Base-by-base conservation (phyloP, 768 basidiomycete genomes). In the Boletus sp. region DNA sequence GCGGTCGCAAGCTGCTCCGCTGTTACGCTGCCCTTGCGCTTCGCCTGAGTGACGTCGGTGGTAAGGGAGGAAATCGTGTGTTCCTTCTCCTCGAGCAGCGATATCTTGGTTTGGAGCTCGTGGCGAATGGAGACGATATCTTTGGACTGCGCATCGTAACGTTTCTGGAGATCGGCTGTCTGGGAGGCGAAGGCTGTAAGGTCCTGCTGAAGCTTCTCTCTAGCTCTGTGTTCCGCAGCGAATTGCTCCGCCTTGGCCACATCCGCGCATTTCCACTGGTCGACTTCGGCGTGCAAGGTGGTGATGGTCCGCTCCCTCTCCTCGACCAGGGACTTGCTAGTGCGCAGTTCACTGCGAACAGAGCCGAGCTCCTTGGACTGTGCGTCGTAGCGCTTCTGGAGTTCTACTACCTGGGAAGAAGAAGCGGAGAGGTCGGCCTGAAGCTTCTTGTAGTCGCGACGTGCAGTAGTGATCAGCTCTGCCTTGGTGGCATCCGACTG, bases 61-160 rank as follows among this genome's bases (percentile, higher is more conserved):
- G 37, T 35, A 17, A 53, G 42, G n/a, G 58, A 45, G 7, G 23
- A 33, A 17, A 58, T 45, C 3, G n/a, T 29, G 7, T 25, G 46
- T 17, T 47, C 50, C 25, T 51, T 47, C 46, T 51, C 41, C 40
- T 33, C 55, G 8, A 58, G 55, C 4, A 47, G 25, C 17, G 27
- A 48, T 7, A 25, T 27, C 33, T 32, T 48, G 15, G 8, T 9
- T 7, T 47, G 49, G 35, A 58, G 49, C 23, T 57, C 41, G 13
- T 32, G 17, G 15, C 27, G 42, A n/a, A 43, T 17, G 2, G 42
- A 43, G 10, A 29, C 27, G 17, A 43, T n/a, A 10, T 27, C 25
- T 10, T 9, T 17, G 3, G 27, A 29, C 17, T 17, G 42, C 5
- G 17, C 5, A 6, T 43, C 27, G 21, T 43, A 43, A 5, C 17